These are phyloP conservation scores for Phaeophleospora eucalypticola DNA, from an alignment of 2,329 filamentous ascomycete genomes.

Conservation along the genomic window DNA sequence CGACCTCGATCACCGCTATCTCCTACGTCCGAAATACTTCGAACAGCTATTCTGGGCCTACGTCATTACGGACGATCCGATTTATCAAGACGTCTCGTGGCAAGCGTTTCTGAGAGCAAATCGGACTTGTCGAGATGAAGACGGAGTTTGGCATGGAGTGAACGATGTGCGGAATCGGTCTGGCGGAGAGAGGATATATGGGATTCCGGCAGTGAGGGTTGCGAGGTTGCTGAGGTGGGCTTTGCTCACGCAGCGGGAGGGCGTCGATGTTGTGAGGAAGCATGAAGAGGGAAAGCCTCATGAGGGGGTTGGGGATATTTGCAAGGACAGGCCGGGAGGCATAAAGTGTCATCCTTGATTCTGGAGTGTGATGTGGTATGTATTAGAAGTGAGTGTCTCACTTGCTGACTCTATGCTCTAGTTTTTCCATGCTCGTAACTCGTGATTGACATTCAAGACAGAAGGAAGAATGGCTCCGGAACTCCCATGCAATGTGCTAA, in stretches of 20 bases:
- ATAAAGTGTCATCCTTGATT: too few species aligned
- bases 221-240: neutral
- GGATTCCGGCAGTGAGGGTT: neutral
- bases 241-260: neutral
- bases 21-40: neutral
- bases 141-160: neutral
- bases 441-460: too few species aligned
- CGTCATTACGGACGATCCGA: neutral
- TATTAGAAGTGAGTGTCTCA: too few species aligned
- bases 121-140: neutral
- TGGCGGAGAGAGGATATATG: neutral
- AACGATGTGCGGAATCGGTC: neutral
- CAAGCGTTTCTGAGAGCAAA: neutral
- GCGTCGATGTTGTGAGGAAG: neutral
- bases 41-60: neutral
- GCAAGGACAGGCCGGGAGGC: too few species aligned
- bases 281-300: neutral
- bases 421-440: neutral
- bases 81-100: neutral
- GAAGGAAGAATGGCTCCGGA: too few species aligned
- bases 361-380: too few species aligned
- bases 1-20: neutral
- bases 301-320: too few species aligned
- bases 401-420: neutral
- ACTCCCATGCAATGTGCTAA: too few species aligned